A percentile compares a stretch with the other conserved stretches of the same genome.
phyloP scores from a whole-genome alignment of 805 yeast species.

The Hyphopichia homilentoma region DNA sequence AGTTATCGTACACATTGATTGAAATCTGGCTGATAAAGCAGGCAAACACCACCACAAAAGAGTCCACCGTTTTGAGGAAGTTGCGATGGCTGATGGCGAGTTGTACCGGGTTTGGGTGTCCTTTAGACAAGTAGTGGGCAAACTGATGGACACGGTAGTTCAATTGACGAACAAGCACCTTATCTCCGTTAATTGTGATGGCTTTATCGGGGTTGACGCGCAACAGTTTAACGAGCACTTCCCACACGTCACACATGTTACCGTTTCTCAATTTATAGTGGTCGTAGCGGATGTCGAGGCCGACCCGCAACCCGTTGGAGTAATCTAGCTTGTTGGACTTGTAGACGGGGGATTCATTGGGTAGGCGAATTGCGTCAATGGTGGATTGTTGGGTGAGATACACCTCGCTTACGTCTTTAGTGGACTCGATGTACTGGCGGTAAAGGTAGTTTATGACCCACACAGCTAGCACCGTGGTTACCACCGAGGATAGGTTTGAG shows the following conservation, averaged over 20 bases:
- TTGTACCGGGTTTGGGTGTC: constrained; percentile 18
- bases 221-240: constrained; percentile 35
- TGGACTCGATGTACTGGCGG: constrained; percentile 24
- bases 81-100: constrained; percentile 18
- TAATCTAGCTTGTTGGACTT: constrained; percentile 73
- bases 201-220: constrained; percentile 14
- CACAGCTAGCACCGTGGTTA: constrained; percentile 17
- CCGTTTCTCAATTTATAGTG: constrained; percentile 73
- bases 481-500: constrained; percentile 1
- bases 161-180: constrained; percentile 15
- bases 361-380: constrained; percentile 58
- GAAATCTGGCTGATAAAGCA: constrained; percentile 42
- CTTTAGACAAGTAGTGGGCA: constrained; percentile 11
- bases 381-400: constrained; percentile 64
- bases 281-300: constrained; percentile 58
- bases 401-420: constrained; percentile 55
- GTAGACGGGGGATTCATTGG: constrained; percentile 70
- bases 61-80: constrained; percentile 18
- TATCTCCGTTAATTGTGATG: constrained; percentile 19
- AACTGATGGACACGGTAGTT: constrained; percentile 26
- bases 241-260: constrained; percentile 71
- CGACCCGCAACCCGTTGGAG: constrained; percentile 65
- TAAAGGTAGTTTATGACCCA: constrained; percentile 15
- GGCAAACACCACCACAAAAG: constrained; percentile 32
- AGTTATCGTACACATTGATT: constrained; percentile 34